Evolutionary conservation across 192 early-diverging fungal genomes (phyloP).

Genomic region (Martensiomyces pterosporus): DNA sequence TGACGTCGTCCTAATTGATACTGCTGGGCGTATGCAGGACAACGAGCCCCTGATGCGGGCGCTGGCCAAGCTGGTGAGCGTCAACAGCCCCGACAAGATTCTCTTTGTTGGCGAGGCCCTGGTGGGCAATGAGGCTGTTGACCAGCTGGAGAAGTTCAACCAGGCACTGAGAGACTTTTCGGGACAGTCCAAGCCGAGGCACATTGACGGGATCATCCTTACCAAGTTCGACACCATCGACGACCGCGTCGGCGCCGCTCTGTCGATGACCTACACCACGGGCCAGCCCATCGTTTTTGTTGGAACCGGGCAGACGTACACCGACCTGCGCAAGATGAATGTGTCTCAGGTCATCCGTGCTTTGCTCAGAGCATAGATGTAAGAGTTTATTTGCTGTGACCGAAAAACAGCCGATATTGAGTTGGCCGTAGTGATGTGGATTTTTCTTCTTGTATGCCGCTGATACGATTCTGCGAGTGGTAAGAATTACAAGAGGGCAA

Average conservation of each 20-base stretch:
- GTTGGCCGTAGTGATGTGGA: no score
- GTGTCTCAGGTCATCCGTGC: slow-evolving; percentile 68
- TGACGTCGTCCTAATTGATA: slow-evolving; percentile 94
- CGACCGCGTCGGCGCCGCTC: slow-evolving; percentile 93
- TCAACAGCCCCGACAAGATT: slow-evolving; percentile 93
- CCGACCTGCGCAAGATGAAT: slow-evolving; percentile 86
- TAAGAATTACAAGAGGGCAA: no score
- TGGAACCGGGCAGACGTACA: slow-evolving; percentile 96
- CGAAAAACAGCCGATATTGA: no score
- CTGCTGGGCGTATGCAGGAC: slow-evolving; percentile 97
- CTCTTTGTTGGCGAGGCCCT: slow-evolving; percentile 97
- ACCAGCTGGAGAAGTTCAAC: slow-evolving; percentile 96
- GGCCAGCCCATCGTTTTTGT: slow-evolving; percentile 95
- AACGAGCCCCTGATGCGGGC: slow-evolving; percentile 98
- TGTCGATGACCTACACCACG: slow-evolving; percentile 94
- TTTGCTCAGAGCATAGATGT: slow-evolving; percentile 53
- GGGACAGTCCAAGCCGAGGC: slow-evolving; percentile 69
- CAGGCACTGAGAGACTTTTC: slow-evolving; percentile 88
- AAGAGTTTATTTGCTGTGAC: no score
- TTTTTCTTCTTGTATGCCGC: no score
- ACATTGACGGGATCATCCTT: slow-evolving; percentile 94
- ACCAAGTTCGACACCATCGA: slow-evolving; percentile 97
- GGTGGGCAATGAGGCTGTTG: slow-evolving; percentile 95
- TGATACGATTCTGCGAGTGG: no score
- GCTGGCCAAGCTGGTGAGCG: slow-evolving; percentile 85